Conservation (phyloP, 371 early-diverging fungal species). For the Rhizopus delemar region DNA sequence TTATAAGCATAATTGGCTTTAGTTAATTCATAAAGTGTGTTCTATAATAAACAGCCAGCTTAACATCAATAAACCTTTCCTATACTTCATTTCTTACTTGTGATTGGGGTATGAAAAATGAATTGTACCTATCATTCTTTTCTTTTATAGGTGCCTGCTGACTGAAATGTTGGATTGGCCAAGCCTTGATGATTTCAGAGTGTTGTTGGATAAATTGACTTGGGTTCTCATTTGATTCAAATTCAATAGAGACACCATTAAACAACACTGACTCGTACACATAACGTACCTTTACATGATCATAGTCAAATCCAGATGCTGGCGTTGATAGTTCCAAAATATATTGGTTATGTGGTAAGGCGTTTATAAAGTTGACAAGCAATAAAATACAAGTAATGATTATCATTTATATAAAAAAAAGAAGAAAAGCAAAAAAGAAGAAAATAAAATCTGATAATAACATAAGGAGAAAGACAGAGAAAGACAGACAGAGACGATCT, state of each 20-base stretch:
- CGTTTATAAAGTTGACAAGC: background rate
- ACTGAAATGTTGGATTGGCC: conserved; percentile 37
- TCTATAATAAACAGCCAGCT: conserved; percentile 8
- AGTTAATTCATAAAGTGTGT: conserved; percentile 27
- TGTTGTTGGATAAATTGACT: conserved; percentile 11
- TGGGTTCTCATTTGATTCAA: conserved; percentile 19
- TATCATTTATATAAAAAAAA: background rate
- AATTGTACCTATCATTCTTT: conserved; percentile 1
- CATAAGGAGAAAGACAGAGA: too few species aligned
- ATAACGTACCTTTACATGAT: conserved; percentile 22
- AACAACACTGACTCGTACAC: conserved; percentile 34
- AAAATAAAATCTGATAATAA: too few species aligned
- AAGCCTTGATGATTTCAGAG: conserved; percentile 22
- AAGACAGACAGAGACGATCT: too few species aligned
- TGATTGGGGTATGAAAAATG: conserved; percentile 15
- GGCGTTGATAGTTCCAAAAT: conserved; percentile 21
- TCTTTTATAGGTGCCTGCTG: conserved; percentile 13
- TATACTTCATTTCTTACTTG: background rate
- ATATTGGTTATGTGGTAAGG: conserved; percentile 4
- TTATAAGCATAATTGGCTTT: conserved; percentile 18
- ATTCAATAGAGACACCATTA: conserved; percentile 32
- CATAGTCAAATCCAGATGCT: conserved; percentile 1
- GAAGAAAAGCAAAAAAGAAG: background rate
- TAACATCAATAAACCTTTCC: too few species aligned
- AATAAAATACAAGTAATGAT: background rate